Conservation (phyloP, 2,329 filamentous ascomycete species). For the Phaeoacremonium minimum region DNA sequence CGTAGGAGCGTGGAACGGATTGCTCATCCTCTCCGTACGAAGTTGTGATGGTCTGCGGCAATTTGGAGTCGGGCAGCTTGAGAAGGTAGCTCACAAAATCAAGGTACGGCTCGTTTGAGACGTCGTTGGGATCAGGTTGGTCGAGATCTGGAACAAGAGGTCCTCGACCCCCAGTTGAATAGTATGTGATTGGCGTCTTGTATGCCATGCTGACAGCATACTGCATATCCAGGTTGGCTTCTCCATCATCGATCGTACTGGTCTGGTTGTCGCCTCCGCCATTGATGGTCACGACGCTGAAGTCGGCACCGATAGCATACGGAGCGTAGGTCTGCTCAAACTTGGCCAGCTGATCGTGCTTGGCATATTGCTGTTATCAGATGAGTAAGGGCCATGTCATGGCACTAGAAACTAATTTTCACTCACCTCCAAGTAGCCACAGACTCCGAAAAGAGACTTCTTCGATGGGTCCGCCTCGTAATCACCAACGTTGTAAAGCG, state of each 20-base stretch:
- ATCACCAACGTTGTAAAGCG: slow-evolving; percentile 36
- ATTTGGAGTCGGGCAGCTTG: slow-evolving; percentile 37
- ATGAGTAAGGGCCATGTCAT: slow-evolving; percentile 6
- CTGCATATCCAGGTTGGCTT: slow-evolving; percentile 63
- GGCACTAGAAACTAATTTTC: background rate
- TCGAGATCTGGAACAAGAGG: slow-evolving; percentile 39
- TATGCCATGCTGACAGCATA: slow-evolving; percentile 52
- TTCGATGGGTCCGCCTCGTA: slow-evolving; percentile 52
- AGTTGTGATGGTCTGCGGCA: slow-evolving; percentile 60
- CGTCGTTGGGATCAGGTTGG: slow-evolving; percentile 23
- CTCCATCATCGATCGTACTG: slow-evolving; percentile 30
- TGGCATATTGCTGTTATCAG: slow-evolving; percentile 38
- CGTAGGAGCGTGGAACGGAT: slow-evolving; percentile 57
- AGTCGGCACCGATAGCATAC: slow-evolving; percentile 45
- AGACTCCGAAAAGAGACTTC: slow-evolving; percentile 61
- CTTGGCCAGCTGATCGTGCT: slow-evolving; percentile 46
- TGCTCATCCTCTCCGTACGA: slow-evolving; percentile 68
- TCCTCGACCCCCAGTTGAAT: slow-evolving; percentile 54
- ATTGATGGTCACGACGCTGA: slow-evolving; percentile 53
- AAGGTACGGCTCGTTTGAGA: slow-evolving; percentile 55
- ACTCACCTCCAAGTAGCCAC: slow-evolving; percentile 34
- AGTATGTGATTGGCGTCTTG: slow-evolving; percentile 51
- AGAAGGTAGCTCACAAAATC: slow-evolving; percentile 57
- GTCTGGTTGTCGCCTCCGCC: slow-evolving; percentile 48
- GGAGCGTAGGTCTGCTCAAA: slow-evolving; percentile 54